These are phyloP conservation scores for Pholiota adiposa DNA, from an alignment of 1,284 basidiomycete genomes.

Conservation along the genomic window DNA sequence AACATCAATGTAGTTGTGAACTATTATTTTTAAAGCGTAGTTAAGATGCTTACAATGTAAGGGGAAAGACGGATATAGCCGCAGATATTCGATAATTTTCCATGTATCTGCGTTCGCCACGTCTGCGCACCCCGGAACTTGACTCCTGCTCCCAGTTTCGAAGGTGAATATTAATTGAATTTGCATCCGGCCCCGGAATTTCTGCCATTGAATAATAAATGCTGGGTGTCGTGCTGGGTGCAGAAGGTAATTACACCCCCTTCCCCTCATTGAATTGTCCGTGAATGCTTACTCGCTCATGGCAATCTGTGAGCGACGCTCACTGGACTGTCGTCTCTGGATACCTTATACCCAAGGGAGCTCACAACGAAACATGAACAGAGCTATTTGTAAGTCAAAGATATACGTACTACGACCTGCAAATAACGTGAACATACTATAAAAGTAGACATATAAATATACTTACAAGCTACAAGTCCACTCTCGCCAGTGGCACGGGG, in stretches of 20 bases:
- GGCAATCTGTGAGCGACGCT: too few species aligned
- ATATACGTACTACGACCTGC: background rate
- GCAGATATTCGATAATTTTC: background rate
- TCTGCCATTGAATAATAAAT: background rate
- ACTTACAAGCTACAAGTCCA: background rate
- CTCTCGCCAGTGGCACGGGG: background rate
- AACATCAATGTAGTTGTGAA: background rate
- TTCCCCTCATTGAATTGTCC: background rate
- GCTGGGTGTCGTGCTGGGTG: background rate
- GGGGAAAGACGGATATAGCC: background rate
- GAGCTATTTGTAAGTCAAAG: background rate
- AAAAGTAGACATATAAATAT: background rate
- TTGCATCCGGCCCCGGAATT: background rate
- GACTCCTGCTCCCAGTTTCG: background rate
- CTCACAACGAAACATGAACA: background rate
- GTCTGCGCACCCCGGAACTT: background rate
- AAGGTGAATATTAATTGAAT: too few species aligned
- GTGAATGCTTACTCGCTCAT: background rate
- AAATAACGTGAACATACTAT: background rate
- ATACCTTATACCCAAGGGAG: background rate
- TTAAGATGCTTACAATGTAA: background rate
- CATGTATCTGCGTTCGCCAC: background rate
- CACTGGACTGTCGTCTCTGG: background rate
- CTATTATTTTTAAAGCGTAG: background rate
- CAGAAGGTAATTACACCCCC: background rate